phyloP scores from a whole-genome alignment of 176 grass and related monocot genomes.

The Otatea glauca region DNA sequence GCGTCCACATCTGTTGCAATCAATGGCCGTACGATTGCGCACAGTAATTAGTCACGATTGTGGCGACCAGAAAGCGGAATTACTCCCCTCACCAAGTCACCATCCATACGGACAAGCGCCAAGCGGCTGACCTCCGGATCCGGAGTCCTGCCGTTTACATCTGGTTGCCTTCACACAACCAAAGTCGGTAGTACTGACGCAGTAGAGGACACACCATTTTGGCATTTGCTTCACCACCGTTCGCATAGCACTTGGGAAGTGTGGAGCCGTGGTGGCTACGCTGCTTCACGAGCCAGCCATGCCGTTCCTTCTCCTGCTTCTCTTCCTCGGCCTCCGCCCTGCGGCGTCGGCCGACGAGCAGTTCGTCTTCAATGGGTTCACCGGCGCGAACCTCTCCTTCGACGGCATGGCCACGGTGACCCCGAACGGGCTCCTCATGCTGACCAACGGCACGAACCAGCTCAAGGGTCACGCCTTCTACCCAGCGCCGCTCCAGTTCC shows the following conservation, averaged over 20 bases:
- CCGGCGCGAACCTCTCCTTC: slow-evolving; percentile 51
- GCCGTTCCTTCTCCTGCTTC: slow-evolving; percentile 11
- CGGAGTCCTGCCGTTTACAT: not conserved
- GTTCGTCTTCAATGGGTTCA: slow-evolving; percentile 75
- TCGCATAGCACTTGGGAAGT: too few relatives aligned
- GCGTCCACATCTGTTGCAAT: too few relatives aligned
- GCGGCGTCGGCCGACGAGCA: slow-evolving; percentile 46
- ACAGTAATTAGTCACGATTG: too few relatives aligned
- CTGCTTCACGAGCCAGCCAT: slow-evolving; percentile 9
- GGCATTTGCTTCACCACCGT: too few relatives aligned
- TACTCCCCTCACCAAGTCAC: not conserved
- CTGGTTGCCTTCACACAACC: slow-evolving; percentile 11
- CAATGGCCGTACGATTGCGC: too few relatives aligned
- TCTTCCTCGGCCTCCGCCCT: slow-evolving; percentile 13
- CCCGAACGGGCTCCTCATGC: slow-evolving; percentile 54
- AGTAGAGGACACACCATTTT: not conserved
- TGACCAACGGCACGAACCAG: slow-evolving; percentile 66
- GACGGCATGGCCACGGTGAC: slow-evolving; percentile 68
- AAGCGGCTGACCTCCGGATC: not conserved
- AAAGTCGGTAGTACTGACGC: not conserved
- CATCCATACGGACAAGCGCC: not conserved
- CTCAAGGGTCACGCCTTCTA: slow-evolving; percentile 80
- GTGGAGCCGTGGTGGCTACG: not conserved
- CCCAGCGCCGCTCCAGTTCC: slow-evolving; percentile 53
- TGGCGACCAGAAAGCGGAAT: not conserved